Conservation (phyloP, 164 flowering plant genomes). For the Chimonanthus praecox region DNA sequence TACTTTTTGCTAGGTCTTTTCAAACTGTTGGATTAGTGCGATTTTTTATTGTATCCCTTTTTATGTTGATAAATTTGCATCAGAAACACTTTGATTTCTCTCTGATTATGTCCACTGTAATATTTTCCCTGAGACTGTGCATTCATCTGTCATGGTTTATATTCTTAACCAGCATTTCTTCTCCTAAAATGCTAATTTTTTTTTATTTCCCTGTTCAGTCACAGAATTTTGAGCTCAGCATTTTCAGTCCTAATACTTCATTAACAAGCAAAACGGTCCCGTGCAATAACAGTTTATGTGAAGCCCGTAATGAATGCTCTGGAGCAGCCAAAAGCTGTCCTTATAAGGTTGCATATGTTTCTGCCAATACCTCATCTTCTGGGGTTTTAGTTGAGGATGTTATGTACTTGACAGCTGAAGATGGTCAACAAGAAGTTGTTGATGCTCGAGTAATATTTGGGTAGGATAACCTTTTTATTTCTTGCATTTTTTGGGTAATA, state of each 20-base stretch:
- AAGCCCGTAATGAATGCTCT: conserved; percentile 30
- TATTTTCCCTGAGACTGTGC: not conserved
- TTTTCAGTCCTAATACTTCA: conserved; percentile 71
- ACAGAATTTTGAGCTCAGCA: conserved; percentile 47
- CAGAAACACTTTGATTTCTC: not conserved
- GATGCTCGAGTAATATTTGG: conserved; percentile 66
- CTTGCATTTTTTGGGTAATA: no score
- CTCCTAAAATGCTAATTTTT: not conserved
- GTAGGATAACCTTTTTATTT: conserved; percentile 30
- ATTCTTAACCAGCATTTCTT: not conserved
- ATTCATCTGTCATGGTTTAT: not conserved
- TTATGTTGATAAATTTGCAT: not conserved
- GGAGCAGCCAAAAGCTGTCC: conserved; percentile 37
- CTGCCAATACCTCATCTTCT: conserved; percentile 58
- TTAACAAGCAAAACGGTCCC: conserved; percentile 52
- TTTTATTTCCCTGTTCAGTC: not conserved
- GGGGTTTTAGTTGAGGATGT: conserved; percentile 80
- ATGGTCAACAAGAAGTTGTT: conserved; percentile 29
- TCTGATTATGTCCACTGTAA: not conserved
- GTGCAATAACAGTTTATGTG: conserved; percentile 57
- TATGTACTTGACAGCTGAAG: conserved; percentile 58
- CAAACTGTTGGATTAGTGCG: not conserved
- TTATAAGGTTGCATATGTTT: conserved; percentile 59
- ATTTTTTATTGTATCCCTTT: not conserved
- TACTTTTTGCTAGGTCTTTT: no score